Evolutionary conservation across 2,329 filamentous ascomycete species (phyloP).

Genomic region (Fusarium miscanthi): DNA sequence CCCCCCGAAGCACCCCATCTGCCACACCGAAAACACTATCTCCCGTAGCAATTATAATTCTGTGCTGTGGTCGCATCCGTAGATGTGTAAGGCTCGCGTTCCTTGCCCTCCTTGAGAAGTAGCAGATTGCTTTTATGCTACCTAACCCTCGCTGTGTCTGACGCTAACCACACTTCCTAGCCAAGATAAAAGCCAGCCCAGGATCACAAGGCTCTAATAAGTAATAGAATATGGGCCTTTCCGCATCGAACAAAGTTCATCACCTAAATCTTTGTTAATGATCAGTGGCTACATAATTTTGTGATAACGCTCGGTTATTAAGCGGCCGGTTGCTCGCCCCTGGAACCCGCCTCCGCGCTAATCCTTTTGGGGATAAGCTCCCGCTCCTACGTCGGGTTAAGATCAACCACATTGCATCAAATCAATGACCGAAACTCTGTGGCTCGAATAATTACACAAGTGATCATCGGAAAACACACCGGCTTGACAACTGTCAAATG

Average conservation of each 20-base stretch:
- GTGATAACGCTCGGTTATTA: slow-evolving; percentile 1
- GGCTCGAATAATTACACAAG: background rate
- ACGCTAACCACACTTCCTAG: background rate
- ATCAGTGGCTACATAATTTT: background rate
- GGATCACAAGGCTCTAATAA: too few relatives aligned
- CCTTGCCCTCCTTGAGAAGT: background rate
- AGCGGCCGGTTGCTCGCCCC: slow-evolving; percentile 13
- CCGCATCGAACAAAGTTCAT: background rate
- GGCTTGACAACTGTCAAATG: background rate
- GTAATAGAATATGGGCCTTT: background rate
- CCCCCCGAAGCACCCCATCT: slow-evolving; percentile 4
- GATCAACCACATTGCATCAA: slow-evolving; percentile 24
- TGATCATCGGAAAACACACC: slow-evolving; percentile 17
- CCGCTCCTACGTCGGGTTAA: background rate
- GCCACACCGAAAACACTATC: slow-evolving; percentile 3
- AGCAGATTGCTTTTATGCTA: background rate
- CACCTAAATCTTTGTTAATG: background rate
- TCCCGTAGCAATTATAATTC: slow-evolving; percentile 4
- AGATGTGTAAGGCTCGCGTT: background rate
- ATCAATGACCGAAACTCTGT: slow-evolving; percentile 1
- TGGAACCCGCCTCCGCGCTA: slow-evolving; percentile 4
- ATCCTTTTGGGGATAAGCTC: background rate
- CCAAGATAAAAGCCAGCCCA: background rate
- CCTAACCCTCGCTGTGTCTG: background rate
- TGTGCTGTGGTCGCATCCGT: background rate